These are phyloP conservation scores for Trichomonas vaginalis DNA, from an alignment of 208 protist species.

Conservation along the genomic window DNA sequence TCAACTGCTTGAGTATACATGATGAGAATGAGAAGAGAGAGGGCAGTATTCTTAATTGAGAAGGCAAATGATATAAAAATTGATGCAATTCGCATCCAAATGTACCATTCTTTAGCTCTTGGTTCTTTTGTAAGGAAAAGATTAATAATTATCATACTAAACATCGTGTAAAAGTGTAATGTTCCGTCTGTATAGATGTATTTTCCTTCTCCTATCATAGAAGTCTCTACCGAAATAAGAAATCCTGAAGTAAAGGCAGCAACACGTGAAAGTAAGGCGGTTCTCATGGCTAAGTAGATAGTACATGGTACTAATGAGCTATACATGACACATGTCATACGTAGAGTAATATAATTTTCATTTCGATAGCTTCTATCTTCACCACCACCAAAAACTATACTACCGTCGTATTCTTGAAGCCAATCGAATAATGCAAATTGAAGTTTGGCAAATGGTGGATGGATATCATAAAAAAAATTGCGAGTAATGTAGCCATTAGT, in stretches of 20 bases:
- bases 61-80: background rate
- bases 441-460: constrained; percentile 26
- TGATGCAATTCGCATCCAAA: background rate
- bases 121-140: background rate
- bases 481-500: constrained; percentile 10
- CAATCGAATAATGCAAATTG: background rate
- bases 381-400: background rate
- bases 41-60: background rate
- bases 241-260: background rate
- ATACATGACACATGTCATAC: background rate
- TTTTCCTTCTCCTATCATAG: background rate
- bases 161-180: background rate
- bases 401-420: background rate
- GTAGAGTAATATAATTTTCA: background rate
- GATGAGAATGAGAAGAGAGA: background rate
- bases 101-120: background rate
- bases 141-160: background rate
- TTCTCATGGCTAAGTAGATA: background rate
- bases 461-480: constrained; percentile 25
- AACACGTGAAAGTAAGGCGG: background rate
- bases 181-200: background rate
- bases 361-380: background rate
- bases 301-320: background rate
- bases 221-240: background rate
- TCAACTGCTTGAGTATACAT: background rate